Percentiles rank a stretch among this genome's conserved stretches.
These are phyloP conservation scores for Hyaloperonospora brassicae DNA, from an alignment of 352 stramenopile species.

Conservation along the genomic window DNA sequence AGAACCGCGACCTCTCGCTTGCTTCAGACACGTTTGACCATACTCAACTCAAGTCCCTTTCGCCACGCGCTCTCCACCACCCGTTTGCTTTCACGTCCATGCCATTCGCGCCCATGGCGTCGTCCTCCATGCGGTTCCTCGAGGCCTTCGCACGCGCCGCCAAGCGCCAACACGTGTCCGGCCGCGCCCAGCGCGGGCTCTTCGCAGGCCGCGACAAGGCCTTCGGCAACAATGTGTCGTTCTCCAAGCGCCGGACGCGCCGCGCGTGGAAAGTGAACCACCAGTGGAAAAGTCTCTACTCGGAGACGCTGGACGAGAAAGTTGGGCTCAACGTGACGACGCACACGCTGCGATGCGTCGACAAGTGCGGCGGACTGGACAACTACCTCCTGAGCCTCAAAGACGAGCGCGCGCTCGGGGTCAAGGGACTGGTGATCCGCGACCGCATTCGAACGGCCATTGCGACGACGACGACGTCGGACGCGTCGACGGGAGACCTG, in stretches of 20 bases:
- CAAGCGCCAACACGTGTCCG: conserved; percentile 67
- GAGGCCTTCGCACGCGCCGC: conserved; percentile 49
- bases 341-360: conserved; percentile 87
- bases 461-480: neutral
- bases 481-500: too few species aligned
- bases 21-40: too few species aligned
- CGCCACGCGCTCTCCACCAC: neutral
- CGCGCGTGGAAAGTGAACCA: conserved; percentile 92
- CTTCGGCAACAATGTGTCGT: conserved; percentile 92
- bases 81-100: neutral
- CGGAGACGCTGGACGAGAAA: conserved; percentile 89
- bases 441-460: conserved; percentile 43
- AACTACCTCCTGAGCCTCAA: conserved; percentile 91
- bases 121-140: conserved; percentile 48
- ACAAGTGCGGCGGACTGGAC: conserved; percentile 91
- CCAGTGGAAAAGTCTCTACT: conserved; percentile 83
- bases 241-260: conserved; percentile 88
- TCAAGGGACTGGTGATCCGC: conserved; percentile 55
- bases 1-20: too few species aligned
- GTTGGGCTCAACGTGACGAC: conserved; percentile 90
- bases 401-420: conserved; percentile 65
- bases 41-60: too few species aligned
- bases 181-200: conserved; percentile 75
- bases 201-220: conserved; percentile 91
- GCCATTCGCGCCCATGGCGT: conserved; percentile 8